phyloP scores from a whole-genome alignment of 495 filamentous ascomycete genomes.

The Pyrenula aspistea region DNA sequence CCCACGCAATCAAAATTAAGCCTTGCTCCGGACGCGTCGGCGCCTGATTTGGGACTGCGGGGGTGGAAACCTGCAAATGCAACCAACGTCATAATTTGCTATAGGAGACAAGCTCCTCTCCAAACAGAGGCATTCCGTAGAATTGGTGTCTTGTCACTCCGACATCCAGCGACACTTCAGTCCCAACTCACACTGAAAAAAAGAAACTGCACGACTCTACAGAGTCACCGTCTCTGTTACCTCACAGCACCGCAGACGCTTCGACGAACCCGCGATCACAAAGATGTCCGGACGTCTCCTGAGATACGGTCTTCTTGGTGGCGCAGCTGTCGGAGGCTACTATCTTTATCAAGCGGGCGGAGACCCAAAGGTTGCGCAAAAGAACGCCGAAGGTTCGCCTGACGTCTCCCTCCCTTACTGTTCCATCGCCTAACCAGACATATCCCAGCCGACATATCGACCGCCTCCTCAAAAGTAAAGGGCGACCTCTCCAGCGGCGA shows the following conservation, averaged over 20 bases:
- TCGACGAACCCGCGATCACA: background rate
- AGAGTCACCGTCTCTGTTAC: background rate
- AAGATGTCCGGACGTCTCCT: background rate
- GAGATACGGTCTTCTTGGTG: conserved; percentile 26
- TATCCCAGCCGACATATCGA: background rate
- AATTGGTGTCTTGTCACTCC: no score
- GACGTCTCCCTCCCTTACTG: background rate
- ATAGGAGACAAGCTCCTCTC: background rate
- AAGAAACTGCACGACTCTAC: background rate
- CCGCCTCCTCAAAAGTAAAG: conserved; percentile 39
- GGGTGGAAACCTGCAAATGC: background rate
- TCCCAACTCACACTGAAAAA: background rate
- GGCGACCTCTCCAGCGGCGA: conserved; percentile 40
- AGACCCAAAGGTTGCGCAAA: conserved; percentile 65
- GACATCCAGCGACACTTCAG: background rate
- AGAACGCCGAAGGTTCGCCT: conserved; percentile 64
- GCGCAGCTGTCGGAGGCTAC: conserved; percentile 60
- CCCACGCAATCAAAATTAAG: no score
- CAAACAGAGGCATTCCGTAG: background rate
- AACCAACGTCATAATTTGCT: background rate
- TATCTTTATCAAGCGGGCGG: conserved; percentile 88
- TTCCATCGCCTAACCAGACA: conserved; percentile 4
- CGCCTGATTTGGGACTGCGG: no score
- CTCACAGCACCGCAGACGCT: background rate
- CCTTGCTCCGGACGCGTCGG: no score